phyloP scores from a whole-genome alignment of 1,284 basidiomycete genomes.

The Termitomyces sp. region DNA sequence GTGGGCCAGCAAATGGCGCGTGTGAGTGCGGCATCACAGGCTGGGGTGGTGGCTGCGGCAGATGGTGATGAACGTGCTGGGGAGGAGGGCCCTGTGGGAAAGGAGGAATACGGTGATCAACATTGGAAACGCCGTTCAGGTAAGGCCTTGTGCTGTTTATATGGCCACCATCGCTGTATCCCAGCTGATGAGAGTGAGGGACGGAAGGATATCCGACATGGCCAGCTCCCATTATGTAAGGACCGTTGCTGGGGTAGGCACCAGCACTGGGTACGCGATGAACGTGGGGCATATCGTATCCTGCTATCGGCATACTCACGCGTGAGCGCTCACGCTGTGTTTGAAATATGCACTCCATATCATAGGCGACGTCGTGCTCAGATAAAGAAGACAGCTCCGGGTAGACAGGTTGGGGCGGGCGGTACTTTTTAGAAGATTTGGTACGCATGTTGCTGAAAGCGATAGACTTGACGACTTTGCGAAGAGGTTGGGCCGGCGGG shows the following conservation, averaged over 20 bases:
- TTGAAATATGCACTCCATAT: constrained; percentile 51
- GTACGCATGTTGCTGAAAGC: constrained; percentile 26
- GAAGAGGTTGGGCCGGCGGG: constrained; percentile 41
- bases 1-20: constrained; percentile 11
- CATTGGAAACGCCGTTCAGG: background rate
- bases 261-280: constrained; percentile 6
- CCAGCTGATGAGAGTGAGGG: constrained; percentile 4
- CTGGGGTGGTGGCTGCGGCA: constrained; percentile 7
- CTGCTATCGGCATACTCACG: constrained; percentile 4
- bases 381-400: constrained; percentile 51
- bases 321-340: constrained; percentile 25
- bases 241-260: constrained; percentile 4
- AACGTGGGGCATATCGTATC: constrained; percentile 14
- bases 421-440: constrained; percentile 16
- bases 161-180: constrained; percentile 13
- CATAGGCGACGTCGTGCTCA: constrained; percentile 43
- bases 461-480: constrained; percentile 43
- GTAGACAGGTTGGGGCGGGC: constrained; percentile 33
- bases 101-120: constrained; percentile 11
- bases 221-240: constrained; percentile 18
- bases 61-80: constrained; percentile 11
- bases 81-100: constrained; percentile 5
- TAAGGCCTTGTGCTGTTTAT: constrained; percentile 7
- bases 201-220: constrained; percentile 17
- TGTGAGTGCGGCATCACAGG: constrained; percentile 10